Percentiles rank a stretch among this genome's conserved stretches.
Evolutionary conservation across 1,284 basidiomycete genomes (phyloP).

Genomic region (Naganishia cerealis): DNA sequence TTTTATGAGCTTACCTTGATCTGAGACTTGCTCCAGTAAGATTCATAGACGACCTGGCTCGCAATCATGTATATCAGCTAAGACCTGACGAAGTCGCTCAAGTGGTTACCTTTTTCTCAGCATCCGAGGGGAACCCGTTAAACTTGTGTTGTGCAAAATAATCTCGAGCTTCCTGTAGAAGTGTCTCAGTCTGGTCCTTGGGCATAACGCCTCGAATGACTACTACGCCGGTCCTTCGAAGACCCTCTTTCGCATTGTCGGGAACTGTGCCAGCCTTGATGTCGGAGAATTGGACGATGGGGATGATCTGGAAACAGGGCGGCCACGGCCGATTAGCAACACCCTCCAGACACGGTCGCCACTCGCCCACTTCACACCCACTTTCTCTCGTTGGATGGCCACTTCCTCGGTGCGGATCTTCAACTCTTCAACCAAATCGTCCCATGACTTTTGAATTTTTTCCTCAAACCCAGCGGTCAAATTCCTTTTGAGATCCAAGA

Average conservation of each 20-base stretch:
- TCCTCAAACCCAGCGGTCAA: slow-evolving; percentile 30
- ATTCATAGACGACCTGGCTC: slow-evolving; percentile 17
- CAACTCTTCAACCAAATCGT: slow-evolving; percentile 60
- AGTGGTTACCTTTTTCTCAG: slow-evolving; percentile 22
- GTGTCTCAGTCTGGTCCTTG: slow-evolving; percentile 51
- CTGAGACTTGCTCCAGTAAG: slow-evolving; percentile 61
- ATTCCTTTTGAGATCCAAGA: slow-evolving; percentile 62
- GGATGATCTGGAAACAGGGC: slow-evolving; percentile 58
- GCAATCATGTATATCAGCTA: not conserved
- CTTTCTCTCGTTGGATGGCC: slow-evolving; percentile 52
- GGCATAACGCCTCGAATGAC: slow-evolving; percentile 65
- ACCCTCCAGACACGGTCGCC: not conserved
- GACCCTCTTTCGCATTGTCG: slow-evolving; percentile 52
- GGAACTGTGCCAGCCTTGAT: slow-evolving; percentile 55
- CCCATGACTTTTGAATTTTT: slow-evolving; percentile 54
- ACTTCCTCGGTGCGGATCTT: slow-evolving; percentile 58
- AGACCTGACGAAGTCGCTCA: slow-evolving; percentile 22
- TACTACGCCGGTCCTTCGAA: slow-evolving; percentile 63
- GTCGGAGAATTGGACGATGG: slow-evolving; percentile 59
- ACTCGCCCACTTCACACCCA: slow-evolving; percentile 30
- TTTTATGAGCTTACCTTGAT: slow-evolving; percentile 50
- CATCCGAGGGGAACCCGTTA: slow-evolving; percentile 61
- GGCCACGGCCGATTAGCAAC: not conserved
- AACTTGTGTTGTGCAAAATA: slow-evolving; percentile 61
- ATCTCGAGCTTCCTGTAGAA: slow-evolving; percentile 59